Evolutionary conservation across 805 yeast species (phyloP), one percentile per base, ranked within the genome.

Genomic region (Kluyveromyces starmeri): DNA sequence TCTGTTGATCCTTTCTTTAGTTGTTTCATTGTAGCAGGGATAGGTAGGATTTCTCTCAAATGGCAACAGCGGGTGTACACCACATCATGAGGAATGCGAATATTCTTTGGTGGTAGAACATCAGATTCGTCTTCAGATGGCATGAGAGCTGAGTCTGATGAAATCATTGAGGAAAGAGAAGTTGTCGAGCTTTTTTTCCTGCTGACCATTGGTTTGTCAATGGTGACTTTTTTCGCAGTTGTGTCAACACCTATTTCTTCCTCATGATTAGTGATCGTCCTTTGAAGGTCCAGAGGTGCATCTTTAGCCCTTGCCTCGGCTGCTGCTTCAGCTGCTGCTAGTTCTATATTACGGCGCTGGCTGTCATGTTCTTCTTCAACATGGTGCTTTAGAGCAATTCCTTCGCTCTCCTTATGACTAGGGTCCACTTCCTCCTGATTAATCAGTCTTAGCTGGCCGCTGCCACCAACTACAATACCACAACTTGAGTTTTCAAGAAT

Each of bases 31-130:
- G 88, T 84, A 1, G 95, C 94, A 1, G 95, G 92, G 36, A 88
- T 85, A 1, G 97, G 96, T 39, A 88, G 58, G 34, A 88, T 88
- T 51, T 88, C 96, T 36, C 96, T 67, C 41, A 88, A 60, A 57
- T 88, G 96, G 49, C 96, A 88, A 55, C 96, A 88, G 44, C 96
- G 67, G 0, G 96, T 83, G 58, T 88, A 88, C 51, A 88, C 67
- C 26, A 78, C 67, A 47, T 85, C 95, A 35, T 81, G 69, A 21
- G 72, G 64, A 8, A 65, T 51, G 28, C 51, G 53, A 5, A 48
- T 20, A 24, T 48, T 34, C 10, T 33, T 36, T 18, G 65, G 59
- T 13, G 64, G 64, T 19, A 40, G 49, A 4, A 48, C 42, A n/a
- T 46, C 52, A 20, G 46, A 48, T 7, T 43, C 46, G 5, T 50